These are phyloP conservation scores for Hordeum marinum DNA, from an alignment of 176 grass and related monocot species.

Conservation along the genomic window DNA sequence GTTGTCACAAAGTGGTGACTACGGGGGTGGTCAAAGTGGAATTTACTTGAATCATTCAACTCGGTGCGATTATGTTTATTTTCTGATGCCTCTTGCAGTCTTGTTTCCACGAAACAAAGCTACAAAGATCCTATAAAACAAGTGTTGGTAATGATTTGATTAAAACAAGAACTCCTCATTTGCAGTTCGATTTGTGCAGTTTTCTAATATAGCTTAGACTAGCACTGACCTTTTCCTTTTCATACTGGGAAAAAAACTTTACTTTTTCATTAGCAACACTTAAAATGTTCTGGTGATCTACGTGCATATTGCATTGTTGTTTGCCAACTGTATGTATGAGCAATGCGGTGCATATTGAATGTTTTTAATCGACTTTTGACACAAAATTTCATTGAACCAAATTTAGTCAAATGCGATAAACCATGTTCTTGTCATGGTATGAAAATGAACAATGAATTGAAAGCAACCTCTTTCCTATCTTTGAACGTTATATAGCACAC, in stretches of 20 bases:
- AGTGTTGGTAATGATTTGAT: background rate
- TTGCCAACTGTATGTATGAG: background rate
- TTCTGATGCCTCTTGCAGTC: background rate
- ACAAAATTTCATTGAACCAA: background rate
- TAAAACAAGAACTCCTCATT: background rate
- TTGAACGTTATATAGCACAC: background rate
- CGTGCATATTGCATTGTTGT: background rate
- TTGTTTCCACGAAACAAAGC: background rate
- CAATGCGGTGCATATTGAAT: background rate
- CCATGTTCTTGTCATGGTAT: background rate
- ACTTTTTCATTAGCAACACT: background rate
- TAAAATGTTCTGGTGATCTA: background rate
- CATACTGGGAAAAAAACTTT: background rate
- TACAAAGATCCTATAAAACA: background rate
- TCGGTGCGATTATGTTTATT: background rate
- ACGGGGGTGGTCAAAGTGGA: background rate
- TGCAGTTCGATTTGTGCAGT: background rate
- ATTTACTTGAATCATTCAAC: background rate
- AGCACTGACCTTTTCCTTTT: background rate
- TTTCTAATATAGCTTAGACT: background rate
- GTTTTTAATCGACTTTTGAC: background rate
- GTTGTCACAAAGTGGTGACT: background rate
- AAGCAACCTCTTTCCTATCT: background rate
- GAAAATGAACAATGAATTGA: background rate
- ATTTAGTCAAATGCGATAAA: too few species aligned